Base-by-base conservation (phyloP, 108 stramenopile genomes). In the Nitzschia inconspicua region DNA sequence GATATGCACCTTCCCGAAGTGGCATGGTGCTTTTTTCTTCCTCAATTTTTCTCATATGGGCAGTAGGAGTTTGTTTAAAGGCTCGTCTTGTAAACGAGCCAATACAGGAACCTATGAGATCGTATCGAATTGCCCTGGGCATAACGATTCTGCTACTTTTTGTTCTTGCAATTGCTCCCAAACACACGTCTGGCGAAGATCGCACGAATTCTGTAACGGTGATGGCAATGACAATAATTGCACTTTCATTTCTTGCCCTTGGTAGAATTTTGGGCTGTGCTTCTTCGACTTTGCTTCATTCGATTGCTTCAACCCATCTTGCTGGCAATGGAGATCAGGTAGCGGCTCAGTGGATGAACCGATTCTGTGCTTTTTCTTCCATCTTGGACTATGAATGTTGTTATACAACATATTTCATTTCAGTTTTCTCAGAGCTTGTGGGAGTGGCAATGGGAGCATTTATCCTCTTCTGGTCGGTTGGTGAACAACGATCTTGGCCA, bases 121-220 rank as follows among this genome's bases (percentile, higher is more conserved):
- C 60, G 16, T 72, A 76, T 43, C 55, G 72, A 44, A 73, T 80
- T 25, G 79, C 72, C 4, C 34, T 65, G 2, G 75, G 72, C 20
- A 34, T 63, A 30, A 36, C 47, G 26, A 54, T 58, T 16, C 57
- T 49, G 2, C 23, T 68, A 36, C 57, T 68, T 8, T 40, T 39
- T 13, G 10, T 68, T 16, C 34, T 68, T 1, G 47, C 52, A 10
- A 48, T 34, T 37, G 47, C 60, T 11, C 48, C 66, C 10, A 50
- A 27, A 46, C 44, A 25, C 11, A 28, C 23, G 2, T 20, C 19
- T 23, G 43, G 42, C 8, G 36, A 18, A 4, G 13, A 29, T 47
- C 32, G 57, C 6, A 63, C 66, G 2, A 36, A 68, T 30, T 42
- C 66, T 18, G 49, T 60, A 3, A 13, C 60, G 27, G 47, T 68